Evolutionary conservation across 139 green algal genomes (phyloP).

Genomic region (Tetratostichococcus sp.): DNA sequence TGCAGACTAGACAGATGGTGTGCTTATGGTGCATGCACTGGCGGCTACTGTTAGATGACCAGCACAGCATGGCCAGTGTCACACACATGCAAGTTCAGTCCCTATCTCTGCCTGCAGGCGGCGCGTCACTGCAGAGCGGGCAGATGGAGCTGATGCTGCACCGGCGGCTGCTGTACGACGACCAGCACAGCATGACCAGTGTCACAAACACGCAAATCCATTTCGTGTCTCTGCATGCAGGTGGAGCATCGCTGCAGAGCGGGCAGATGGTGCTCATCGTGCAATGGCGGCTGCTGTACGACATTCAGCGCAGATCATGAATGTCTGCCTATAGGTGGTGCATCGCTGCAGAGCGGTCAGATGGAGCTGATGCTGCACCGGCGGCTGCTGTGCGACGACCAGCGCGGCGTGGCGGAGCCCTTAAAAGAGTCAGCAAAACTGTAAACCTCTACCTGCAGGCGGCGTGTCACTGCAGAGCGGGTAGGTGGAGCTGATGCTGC

Average conservation of each 20-base stretch:
- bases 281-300: conserved; percentile 47
- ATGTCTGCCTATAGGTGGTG: conserved; percentile 8
- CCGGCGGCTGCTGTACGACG: conserved; percentile 48
- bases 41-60: too few species aligned
- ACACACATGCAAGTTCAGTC: too few species aligned
- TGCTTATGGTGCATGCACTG: too few species aligned
- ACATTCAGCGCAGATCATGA: conserved; percentile 61
- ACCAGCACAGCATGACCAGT: conserved; percentile 54
- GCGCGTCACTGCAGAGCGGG: conserved; percentile 37
- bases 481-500: too few species aligned
- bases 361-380: conserved; percentile 65
- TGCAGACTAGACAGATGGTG: too few species aligned
- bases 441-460: too few species aligned
- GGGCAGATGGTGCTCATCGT: conserved; percentile 59
- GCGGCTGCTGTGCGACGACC: conserved; percentile 51
- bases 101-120: conserved; percentile 10
- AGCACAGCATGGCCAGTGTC: too few species aligned
- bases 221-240: background rate
- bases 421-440: conserved; percentile 31
- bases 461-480: too few species aligned
- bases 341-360: conserved; percentile 36
- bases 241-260: conserved; percentile 31
- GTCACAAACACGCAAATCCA: too few species aligned
- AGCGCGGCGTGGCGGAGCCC: conserved; percentile 63
- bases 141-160: conserved; percentile 63